Evolutionary conservation across 164 flowering plant genomes (phyloP).

Genomic region (Stephania cephalantha): DNA sequence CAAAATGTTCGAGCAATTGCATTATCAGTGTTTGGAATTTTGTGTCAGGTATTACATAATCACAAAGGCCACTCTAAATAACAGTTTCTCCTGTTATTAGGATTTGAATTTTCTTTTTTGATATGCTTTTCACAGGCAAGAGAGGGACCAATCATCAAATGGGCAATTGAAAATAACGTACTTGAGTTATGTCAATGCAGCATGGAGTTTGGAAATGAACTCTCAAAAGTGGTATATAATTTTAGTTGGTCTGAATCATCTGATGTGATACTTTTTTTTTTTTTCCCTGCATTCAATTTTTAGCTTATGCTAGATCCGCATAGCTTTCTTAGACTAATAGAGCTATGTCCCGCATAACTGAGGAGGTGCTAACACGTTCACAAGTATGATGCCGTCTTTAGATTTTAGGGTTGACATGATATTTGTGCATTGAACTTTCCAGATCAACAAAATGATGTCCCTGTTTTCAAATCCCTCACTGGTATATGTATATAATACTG

Average conservation of each 20-base stretch:
- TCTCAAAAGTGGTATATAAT: conserved; percentile 38
- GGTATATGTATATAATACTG: neutral
- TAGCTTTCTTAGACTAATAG: neutral
- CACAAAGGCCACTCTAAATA: neutral
- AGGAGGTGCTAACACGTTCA: neutral
- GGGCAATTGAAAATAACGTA: conserved; percentile 34
- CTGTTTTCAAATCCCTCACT: neutral
- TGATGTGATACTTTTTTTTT: neutral
- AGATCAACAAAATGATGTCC: neutral
- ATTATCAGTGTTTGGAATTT: conserved; percentile 38
- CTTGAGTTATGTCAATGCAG: conserved; percentile 24
- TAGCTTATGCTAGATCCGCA: neutral
- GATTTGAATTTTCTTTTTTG: neutral
- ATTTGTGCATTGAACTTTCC: neutral
- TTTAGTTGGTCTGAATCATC: neutral
- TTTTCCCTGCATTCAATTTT: neutral
- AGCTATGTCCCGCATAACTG: no score
- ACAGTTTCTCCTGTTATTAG: neutral
- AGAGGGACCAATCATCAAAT: conserved; percentile 30
- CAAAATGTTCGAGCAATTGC: conserved; percentile 36
- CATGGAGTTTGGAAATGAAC: conserved; percentile 32
- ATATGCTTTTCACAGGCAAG: conserved; percentile 23
- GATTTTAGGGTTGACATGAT: neutral
- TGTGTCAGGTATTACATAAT: conserved; percentile 35
- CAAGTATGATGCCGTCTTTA: neutral